phyloP scores from a whole-genome alignment of 352 stramenopile genomes.

The Aphanomyces astaci region DNA sequence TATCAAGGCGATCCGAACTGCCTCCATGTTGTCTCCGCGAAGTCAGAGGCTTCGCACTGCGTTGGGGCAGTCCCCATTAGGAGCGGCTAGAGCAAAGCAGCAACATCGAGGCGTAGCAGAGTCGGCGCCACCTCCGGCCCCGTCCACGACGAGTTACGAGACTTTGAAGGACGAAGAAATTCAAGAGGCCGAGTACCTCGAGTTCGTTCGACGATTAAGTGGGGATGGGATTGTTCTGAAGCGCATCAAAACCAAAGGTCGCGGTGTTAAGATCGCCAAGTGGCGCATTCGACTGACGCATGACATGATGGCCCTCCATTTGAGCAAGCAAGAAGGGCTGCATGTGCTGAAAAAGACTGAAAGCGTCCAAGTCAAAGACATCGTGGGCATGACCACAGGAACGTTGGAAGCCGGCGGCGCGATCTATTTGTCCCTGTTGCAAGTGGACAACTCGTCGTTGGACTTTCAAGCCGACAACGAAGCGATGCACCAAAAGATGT shows the following conservation, averaged over 20 bases:
- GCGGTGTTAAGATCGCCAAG: conserved; percentile 36
- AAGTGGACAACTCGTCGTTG: conserved; percentile 40
- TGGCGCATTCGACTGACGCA: conserved; percentile 48
- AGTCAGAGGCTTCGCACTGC: neutral
- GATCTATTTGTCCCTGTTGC: conserved; percentile 41
- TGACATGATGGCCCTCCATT: conserved; percentile 43
- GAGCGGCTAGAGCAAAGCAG: neutral
- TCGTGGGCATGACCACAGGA: conserved; percentile 45
- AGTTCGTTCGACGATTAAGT: conserved; percentile 51
- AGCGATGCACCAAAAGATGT: conserved; percentile 36
- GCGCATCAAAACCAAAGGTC: conserved; percentile 52
- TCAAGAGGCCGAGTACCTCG: conserved; percentile 58
- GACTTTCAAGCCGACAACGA: conserved; percentile 48
- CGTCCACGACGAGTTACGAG: conserved; percentile 59
- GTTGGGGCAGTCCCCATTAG: neutral
- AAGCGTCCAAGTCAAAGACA: conserved; percentile 34
- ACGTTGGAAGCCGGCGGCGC: conserved; percentile 29
- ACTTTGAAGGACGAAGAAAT: conserved; percentile 54
- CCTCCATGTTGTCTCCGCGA: neutral
- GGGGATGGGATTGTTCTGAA: conserved; percentile 49
- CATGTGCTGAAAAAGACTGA: conserved; percentile 43
- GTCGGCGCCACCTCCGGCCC: no score
- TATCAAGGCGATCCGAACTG: neutral
- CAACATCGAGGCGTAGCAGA: no score
- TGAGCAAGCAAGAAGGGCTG: conserved; percentile 43